Base-by-base conservation (phyloP, 2,329 filamentous ascomycete species). In the Sporothrix dimorphospora region DNA sequence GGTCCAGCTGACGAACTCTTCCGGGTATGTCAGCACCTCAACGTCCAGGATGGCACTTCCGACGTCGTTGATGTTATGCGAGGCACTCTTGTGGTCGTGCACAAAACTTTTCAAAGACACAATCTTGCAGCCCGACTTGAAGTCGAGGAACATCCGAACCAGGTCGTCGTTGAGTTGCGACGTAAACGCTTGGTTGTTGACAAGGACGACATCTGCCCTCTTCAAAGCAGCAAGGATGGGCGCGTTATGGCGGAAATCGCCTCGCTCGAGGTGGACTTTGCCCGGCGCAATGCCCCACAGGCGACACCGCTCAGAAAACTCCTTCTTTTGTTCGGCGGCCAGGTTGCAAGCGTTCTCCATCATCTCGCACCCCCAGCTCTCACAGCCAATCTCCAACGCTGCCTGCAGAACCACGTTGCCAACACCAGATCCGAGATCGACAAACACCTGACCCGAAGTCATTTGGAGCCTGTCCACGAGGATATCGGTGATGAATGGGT, bases 111-210 rank as follows among this genome's bases (percentile, higher is more conserved):
- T 97, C 73, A 99, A 86, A 69, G 94, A 97, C 55, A 98, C 91
- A 72, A 99, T 92, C 80, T 92, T 92, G 81, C 92, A 94, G 2
- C 95, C 95, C 71, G 92, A 87, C 82, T 98, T 98, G 74, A 98
- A 85, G 78, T 99, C 96, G 73, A 99, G 84, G 78, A 99, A 98
- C 84, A 97, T 93, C 77, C 93, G 90, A 76, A 95, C 89, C 61
- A 99, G 85, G 74, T 90, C 89, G 78, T 93, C 91, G 81, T 98
- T 99, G 71, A 98, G 88, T 76, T 91, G 87, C 16, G 94, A 91
- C 6, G 91, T 94, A 81, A 99, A 99, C 2, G 94, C 96, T 82
- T 98, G 94, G 82, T 99, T 99, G 84, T 99, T 99, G 77, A 98
- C 95, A 34, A 99, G 87, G 21, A 99, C 89, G n/a, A 98, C 94